Percentiles rank a stretch among this genome's conserved stretches.
Conservation (phyloP, 345 rosid species). For the Aquilaria yunnanensis region DNA sequence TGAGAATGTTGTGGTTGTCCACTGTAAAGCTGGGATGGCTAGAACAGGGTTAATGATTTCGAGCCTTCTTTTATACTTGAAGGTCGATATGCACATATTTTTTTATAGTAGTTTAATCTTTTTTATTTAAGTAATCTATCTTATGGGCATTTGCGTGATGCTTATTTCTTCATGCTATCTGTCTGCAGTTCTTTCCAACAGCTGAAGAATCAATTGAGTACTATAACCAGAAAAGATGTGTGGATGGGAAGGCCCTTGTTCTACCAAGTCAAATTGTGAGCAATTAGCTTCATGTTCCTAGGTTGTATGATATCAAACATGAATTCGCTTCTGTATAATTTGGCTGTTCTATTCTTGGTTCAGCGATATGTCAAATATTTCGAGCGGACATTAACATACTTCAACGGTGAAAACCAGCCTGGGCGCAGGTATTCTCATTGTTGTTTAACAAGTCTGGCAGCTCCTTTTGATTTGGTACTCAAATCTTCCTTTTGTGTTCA, state of each 20-base stretch:
- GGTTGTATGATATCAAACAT: background rate
- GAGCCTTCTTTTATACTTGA: conserved; percentile 73
- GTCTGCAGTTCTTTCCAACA: conserved; percentile 78
- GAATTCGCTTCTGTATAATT: background rate
- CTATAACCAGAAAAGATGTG: conserved; percentile 81
- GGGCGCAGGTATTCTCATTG: conserved; percentile 53
- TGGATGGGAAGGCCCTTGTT: conserved; percentile 84
- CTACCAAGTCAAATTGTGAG: conserved; percentile 90
- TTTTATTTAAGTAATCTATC: conserved; percentile 8
- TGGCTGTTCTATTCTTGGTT: conserved; percentile 4
- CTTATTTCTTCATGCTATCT: conserved; percentile 9
- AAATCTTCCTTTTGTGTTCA: conserved; percentile 11
- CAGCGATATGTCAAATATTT: conserved; percentile 86
- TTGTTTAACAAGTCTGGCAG: conserved; percentile 5
- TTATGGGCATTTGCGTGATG: conserved; percentile 6
- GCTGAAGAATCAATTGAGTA: conserved; percentile 87
- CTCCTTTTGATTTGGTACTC: conserved; percentile 9
- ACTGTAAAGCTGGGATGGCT: conserved; percentile 95
- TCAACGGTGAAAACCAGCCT: conserved; percentile 75
- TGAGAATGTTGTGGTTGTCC: conserved; percentile 90
- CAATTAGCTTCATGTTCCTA: conserved; percentile 1
- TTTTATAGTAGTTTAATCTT: conserved; percentile 3
- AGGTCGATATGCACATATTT: conserved; percentile 28
- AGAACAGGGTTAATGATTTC: conserved; percentile 93
- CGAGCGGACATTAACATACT: conserved; percentile 63